A percentile compares a stretch with the other conserved stretches of the same genome.
Evolutionary conservation across 2,329 filamentous ascomycete genomes (phyloP).

Genomic region (Pseudopyricularia javanii): DNA sequence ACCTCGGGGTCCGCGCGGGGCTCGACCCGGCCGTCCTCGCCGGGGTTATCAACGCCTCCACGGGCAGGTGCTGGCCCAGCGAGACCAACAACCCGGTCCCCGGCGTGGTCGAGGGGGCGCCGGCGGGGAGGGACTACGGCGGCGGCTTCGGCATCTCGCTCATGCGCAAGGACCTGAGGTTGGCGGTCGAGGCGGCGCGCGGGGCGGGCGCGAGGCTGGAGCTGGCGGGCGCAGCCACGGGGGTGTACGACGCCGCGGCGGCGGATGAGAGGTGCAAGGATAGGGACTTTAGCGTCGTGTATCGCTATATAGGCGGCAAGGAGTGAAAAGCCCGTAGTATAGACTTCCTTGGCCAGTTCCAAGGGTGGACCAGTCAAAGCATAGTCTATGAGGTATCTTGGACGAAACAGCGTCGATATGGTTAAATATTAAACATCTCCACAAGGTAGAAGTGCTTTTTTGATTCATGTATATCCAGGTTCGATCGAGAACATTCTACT

Average conservation of each 20-base stretch:
- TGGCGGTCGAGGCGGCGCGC: slow-evolving; percentile 60
- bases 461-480: too few species aligned
- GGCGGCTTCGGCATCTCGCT: slow-evolving; percentile 67
- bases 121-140: slow-evolving; percentile 62
- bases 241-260: slow-evolving; percentile 58
- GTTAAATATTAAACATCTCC: too few species aligned
- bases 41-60: slow-evolving; percentile 83
- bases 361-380: too few species aligned
- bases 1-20: slow-evolving; percentile 48
- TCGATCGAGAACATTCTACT: too few species aligned
- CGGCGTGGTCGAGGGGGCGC: slow-evolving; percentile 66
- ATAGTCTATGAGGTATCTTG: too few species aligned
- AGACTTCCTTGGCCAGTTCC: too few species aligned
- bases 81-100: slow-evolving; percentile 92
- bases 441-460: too few species aligned
- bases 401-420: too few species aligned
- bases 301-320: slow-evolving; percentile 53
- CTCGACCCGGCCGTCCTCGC: slow-evolving; percentile 56
- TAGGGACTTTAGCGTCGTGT: slow-evolving; percentile 73
- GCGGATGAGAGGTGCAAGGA: slow-evolving; percentile 49
- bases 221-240: slow-evolving; percentile 48
- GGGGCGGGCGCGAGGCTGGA: slow-evolving; percentile 55
- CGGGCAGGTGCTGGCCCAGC: slow-evolving; percentile 90
- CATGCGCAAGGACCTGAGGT: slow-evolving; percentile 69
- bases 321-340: slow-evolving; percentile 23